phyloP scores from a whole-genome alignment of 371 early-diverging fungal genomes.

The Smittium culicis region DNA sequence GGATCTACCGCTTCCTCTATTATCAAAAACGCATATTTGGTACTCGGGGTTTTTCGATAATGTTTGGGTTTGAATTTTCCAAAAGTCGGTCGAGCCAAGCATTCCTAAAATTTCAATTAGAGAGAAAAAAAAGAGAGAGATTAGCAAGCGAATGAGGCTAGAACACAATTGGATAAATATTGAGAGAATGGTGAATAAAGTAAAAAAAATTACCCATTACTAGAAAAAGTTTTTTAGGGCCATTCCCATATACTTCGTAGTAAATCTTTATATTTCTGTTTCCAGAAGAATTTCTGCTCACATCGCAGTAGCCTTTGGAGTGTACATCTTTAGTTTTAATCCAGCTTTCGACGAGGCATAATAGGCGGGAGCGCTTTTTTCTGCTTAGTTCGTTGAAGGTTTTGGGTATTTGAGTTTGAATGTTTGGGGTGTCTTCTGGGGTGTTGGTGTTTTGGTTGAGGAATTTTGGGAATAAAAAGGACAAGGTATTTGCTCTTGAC shows the following conservation, averaged over 20 bases:
- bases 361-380: neutral
- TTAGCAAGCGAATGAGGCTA: neutral
- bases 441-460: neutral
- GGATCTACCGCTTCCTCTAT: constrained; percentile 54
- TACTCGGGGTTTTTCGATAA: constrained; percentile 44
- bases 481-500: neutral
- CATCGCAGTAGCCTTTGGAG: constrained; percentile 7
- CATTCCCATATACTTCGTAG: constrained; percentile 58
- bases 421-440: neutral
- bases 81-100: constrained; percentile 32
- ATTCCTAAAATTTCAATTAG: constrained; percentile 9
- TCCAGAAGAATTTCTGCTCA: neutral
- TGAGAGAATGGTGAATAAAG: constrained; percentile 17
- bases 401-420: neutral
- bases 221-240: constrained; percentile 42
- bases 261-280: constrained; percentile 27
- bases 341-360: neutral
- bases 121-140: neutral
- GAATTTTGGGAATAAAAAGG: neutral
- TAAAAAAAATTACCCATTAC: constrained; percentile 42
- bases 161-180: neutral
- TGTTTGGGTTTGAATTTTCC: constrained; percentile 38
- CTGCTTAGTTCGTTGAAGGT: neutral
- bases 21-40: constrained; percentile 62
- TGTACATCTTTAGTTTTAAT: neutral